These are phyloP conservation scores for Oryza meridionalis DNA, from an alignment of 176 grass and related monocot genomes.

Conservation along the genomic window DNA sequence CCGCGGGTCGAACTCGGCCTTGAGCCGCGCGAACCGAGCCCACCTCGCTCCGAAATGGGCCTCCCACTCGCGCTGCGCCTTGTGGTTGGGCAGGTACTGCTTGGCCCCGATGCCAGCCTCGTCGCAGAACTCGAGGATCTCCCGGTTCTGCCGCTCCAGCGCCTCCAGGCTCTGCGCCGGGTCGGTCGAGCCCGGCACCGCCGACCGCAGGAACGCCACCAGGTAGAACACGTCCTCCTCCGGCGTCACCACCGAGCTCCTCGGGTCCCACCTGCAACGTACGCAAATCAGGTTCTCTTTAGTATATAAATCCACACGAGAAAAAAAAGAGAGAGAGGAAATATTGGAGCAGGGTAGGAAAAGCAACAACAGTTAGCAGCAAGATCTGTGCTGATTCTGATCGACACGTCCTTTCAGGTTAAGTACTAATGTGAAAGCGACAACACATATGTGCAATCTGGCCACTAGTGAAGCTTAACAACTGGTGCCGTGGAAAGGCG, in stretches of 20 bases:
- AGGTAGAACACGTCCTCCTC: constrained; percentile 96
- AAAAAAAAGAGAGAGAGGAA: neutral
- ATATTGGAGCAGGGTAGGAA: neutral
- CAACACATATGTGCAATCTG: constrained; percentile 6
- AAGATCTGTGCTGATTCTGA: constrained; percentile 26
- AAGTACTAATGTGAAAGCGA: constrained; percentile 24
- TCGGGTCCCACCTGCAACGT: constrained; percentile 69
- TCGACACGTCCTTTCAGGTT: constrained; percentile 6
- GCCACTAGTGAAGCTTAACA: neutral
- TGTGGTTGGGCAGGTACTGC: constrained; percentile 88
- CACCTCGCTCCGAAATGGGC: constrained; percentile 76
- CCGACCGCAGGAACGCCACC: constrained; percentile 86
- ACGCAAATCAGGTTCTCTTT: neutral
- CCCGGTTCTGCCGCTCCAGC: constrained; percentile 70
- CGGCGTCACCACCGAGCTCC: constrained; percentile 81
- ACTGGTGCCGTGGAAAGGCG: constrained; percentile 12
- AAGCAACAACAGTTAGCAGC: constrained; percentile 1
- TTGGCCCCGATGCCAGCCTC: constrained; percentile 60
- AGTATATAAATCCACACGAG: neutral
- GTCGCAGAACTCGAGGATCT: constrained; percentile 73
- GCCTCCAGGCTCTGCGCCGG: constrained; percentile 51
- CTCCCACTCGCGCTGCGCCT: constrained; percentile 64
- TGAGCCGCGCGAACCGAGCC: constrained; percentile 56
- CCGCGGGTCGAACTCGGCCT: constrained; percentile 69
- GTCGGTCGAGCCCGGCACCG: constrained; percentile 51